Evolutionary conservation across 495 filamentous ascomycete genomes (phyloP).

Genomic region (Letharia lupina): DNA sequence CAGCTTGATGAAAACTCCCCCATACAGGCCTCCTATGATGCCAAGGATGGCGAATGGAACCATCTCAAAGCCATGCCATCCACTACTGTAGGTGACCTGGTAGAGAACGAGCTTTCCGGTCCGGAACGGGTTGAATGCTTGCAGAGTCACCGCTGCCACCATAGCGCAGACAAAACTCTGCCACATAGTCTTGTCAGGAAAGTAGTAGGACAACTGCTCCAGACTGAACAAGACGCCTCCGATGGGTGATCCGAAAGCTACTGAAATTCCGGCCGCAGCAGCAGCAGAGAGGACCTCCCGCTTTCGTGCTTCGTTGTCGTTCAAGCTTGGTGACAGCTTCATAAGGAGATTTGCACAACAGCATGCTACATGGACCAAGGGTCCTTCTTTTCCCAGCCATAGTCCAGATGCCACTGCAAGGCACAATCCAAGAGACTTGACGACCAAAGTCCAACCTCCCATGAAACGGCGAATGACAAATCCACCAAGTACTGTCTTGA

Average conservation of each 20-base stretch:
- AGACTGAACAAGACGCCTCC: conserved; percentile 89
- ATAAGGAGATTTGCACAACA: conserved; percentile 95
- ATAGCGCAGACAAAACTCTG: conserved; percentile 98
- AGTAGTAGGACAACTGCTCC: conserved; percentile 97
- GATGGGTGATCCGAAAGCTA: conserved; percentile 95
- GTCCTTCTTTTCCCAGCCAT: conserved; percentile 98
- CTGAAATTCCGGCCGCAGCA: conserved; percentile 88
- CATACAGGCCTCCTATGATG: conserved; percentile 84
- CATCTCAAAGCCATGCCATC: conserved; percentile 94
- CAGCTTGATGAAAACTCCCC: conserved; percentile 85
- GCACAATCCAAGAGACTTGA: conserved; percentile 88
- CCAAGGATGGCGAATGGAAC: conserved; percentile 82
- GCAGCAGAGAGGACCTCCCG: conserved; percentile 92
- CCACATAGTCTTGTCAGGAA: conserved; percentile 99
- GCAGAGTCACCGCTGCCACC: conserved; percentile 88
- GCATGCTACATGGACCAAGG: conserved; percentile 93
- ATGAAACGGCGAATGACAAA: conserved; percentile 90
- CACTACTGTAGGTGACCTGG: conserved; percentile 85
- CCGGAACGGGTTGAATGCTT: conserved; percentile 88
- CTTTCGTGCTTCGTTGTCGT: conserved; percentile 91
- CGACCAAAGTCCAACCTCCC: conserved; percentile 84
- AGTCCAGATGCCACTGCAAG: conserved; percentile 90
- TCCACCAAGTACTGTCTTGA: conserved; percentile 92
- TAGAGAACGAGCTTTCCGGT: conserved; percentile 95
- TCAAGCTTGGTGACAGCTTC: conserved; percentile 76